Base-by-base conservation (phyloP, 345 rosid species). In the Murraya koenigii region DNA sequence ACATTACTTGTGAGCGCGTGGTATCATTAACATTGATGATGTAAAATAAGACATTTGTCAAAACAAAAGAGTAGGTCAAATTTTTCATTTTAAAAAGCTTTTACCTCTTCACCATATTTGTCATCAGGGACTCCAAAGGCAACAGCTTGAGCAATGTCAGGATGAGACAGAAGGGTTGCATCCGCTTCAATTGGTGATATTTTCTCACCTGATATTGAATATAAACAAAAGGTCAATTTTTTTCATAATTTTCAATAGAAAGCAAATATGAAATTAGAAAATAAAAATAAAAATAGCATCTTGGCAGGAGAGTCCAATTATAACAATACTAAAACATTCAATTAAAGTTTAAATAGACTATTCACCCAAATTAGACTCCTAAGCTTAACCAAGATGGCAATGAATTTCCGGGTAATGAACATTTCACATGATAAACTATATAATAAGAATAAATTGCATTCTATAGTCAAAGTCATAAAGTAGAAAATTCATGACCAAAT, bases 151-250 rank as follows among this genome's bases (percentile, higher is more conserved):
- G 83, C 85, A 23, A 87, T 30, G 54, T 82, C 86, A 0, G 79
- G 87, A 68, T 87, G 88, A 62, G 88, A 76, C 32, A 87, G 20
- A n/a, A 87, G 80, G 7, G 83, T 84, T 22, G 88, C 87, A 65
- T 87, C 90, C 76, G 84, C 90, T 80, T 87, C 88, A 10, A 87
- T 78, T 28, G 90, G 90, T 13, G 90, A 87, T 72, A 85, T 87
- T 67, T 87, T 87, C 84, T 87, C 87, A 2, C 90, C 90, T 87
- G 82, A 65, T 39, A 74, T 26, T 11, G 47, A 39, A 14, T 7
- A 19, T 3, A 3, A 77, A 30, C 3, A 36, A 3, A 10, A 11
- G 36, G 59, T 69, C 73, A 69, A 10, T 0, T 25, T 11, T 68
- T 68, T 39, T n/a, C 33, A 5, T 13, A 44, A 69, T 25, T 23